Evolutionary conservation across 1,139 yeast species (phyloP).

Genomic region (Kazachstania sp.): DNA sequence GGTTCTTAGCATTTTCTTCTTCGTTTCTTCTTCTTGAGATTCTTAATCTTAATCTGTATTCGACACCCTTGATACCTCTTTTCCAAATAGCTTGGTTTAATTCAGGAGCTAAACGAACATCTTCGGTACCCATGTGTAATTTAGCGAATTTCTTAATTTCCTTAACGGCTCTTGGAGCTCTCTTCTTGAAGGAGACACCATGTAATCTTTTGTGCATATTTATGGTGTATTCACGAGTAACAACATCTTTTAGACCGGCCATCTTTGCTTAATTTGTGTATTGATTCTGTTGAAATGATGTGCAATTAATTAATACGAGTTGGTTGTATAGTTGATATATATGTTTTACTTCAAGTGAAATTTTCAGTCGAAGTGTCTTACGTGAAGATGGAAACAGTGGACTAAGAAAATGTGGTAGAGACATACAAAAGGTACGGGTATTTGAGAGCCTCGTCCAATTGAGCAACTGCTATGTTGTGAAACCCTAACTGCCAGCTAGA

Average conservation of each 20-base stretch:
- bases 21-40: slow-evolving; percentile 99
- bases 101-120: slow-evolving; percentile 98
- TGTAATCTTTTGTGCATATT: slow-evolving; percentile 98
- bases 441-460: no score
- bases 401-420: no score
- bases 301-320: no score
- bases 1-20: slow-evolving; percentile 99
- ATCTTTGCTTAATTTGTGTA: slow-evolving; percentile 35
- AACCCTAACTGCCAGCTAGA: no score
- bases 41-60: slow-evolving; percentile 96
- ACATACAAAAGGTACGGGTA: no score
- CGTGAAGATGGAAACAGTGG: no score
- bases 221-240: slow-evolving; percentile 99
- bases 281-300: not conserved
- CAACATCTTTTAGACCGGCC: slow-evolving; percentile 98
- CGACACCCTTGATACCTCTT: slow-evolving; percentile 99
- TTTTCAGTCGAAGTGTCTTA: no score
- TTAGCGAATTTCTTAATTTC: slow-evolving; percentile 97
- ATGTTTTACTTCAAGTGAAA: no score
- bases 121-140: slow-evolving; percentile 98
- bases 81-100: slow-evolving; percentile 98
- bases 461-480: no score
- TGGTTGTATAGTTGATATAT: no score
- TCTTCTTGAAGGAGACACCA: slow-evolving; percentile 98
- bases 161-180: slow-evolving; percentile 99